Conservation (phyloP, 768 basidiomycete genomes). For the Phaffia australis region DNA sequence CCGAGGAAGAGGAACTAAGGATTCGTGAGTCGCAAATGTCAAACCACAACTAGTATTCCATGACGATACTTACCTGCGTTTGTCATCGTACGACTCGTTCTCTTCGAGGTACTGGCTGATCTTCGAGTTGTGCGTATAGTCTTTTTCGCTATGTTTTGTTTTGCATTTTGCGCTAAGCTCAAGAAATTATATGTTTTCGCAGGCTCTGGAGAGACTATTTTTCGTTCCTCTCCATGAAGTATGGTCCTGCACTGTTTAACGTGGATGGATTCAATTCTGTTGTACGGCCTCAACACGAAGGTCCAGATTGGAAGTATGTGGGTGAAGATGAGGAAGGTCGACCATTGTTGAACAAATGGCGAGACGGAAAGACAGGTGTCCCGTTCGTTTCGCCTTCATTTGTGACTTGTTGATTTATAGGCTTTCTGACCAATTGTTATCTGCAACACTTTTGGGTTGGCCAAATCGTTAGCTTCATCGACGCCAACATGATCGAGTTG, state of each 20-base stretch:
- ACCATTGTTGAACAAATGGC: constrained; percentile 32
- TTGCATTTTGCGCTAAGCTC: not conserved
- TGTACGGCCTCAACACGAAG: not conserved
- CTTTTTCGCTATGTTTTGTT: not conserved
- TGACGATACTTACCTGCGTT: no score
- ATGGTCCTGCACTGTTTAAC: constrained; percentile 37
- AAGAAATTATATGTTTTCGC: not conserved
- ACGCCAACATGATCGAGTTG: constrained; percentile 41
- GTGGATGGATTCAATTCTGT: constrained; percentile 14
- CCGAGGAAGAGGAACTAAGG: constrained; percentile 11
- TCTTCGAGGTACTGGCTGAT: constrained; percentile 25
- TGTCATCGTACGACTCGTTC: no score
- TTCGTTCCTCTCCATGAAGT: constrained; percentile 35
- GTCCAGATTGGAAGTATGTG: constrained; percentile 24
- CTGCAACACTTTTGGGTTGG: not conserved
- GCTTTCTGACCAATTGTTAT: not conserved
- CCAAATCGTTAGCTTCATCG: constrained; percentile 32
- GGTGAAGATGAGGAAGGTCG: constrained; percentile 30
- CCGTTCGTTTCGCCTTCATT: constrained; percentile 29
- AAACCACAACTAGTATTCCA: no score
- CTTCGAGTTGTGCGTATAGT: constrained; percentile 34
- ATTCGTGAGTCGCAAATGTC: constrained; percentile 8
- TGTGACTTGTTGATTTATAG: not conserved
- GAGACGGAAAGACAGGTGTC: constrained; percentile 40
- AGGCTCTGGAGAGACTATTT: constrained; percentile 43